Evolutionary conservation across 1,139 yeast species (phyloP), one percentile per base, ranked within the genome.

Genomic region (Saccharomyces hybrid): DNA sequence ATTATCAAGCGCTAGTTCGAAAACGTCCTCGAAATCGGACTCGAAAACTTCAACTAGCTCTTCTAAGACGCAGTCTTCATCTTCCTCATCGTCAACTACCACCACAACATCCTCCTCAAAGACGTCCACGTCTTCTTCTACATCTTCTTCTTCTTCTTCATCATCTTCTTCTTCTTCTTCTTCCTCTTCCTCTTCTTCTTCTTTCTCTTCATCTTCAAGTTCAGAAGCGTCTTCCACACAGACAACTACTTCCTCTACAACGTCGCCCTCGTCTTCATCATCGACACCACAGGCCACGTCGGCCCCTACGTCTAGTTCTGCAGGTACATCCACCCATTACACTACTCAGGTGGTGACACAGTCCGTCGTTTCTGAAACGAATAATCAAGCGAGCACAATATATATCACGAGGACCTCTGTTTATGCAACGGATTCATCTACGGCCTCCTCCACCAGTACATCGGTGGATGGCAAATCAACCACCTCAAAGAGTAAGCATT

Each of bases 381-480:
- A 58, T 51, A 51, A 52, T 24, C 52, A 54, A 27, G 55, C 53
- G 24, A 57, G 58, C 47, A 59, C 62, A 9, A 55, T 54, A 21
- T 58, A 54, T 49, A 59, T 64, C 12, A 64, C 65, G 2, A 54
- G 59, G 11, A 62, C 66, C 2, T 57, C 64, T 9, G 54, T 62
- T 26, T 51, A 57, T 9, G 52, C 52, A 14, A 55, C 61, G 8
- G 9, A 57, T 9, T 34, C 57, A 3, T 52, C 56, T 4, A 48
- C 57, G n/a, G 7, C 60, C 11, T 34, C 56, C 9, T 51, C 56
- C 3, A 47, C 56, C 16, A 12, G 61, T 5, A 24, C 54, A 3
- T 12, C 52, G 27, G 34, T n/a, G 14, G 44, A 54, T 47, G 52
- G 48, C 26, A 59, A 54, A 48, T 50, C 50, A 21, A 52, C 56